phyloP scores from a whole-genome alignment of 108 stramenopile genomes.

The Skeletonema costatum region DNA sequence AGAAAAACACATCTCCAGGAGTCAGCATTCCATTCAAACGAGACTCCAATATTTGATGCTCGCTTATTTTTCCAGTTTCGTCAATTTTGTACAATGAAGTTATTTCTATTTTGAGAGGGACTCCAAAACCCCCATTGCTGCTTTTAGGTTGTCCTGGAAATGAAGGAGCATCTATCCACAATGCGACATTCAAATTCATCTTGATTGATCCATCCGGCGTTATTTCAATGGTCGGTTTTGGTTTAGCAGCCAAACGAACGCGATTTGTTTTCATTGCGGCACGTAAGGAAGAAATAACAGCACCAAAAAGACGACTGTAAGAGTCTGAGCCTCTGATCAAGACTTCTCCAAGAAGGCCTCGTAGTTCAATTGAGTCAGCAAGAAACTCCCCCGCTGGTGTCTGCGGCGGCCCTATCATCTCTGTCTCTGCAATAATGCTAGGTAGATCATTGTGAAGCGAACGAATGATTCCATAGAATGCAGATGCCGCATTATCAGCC shows the following conservation, averaged over 20 bases:
- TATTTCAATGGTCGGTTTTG: conserved; percentile 45
- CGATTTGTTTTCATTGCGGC: conserved; percentile 44
- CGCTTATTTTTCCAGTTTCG: conserved; percentile 50
- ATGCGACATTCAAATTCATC: conserved; percentile 41
- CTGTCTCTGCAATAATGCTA: conserved; percentile 15
- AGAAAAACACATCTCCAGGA: conserved; percentile 69
- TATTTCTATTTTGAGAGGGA: conserved; percentile 65
- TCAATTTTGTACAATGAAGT: conserved; percentile 65
- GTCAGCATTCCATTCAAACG: conserved; percentile 76
- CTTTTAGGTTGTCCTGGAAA: conserved; percentile 27
- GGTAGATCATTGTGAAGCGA: conserved; percentile 50
- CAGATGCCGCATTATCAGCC: conserved; percentile 56
- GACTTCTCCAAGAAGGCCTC: conserved; percentile 70
- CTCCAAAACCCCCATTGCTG: conserved; percentile 28
- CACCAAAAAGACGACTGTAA: conserved; percentile 55
- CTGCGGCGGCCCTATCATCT: background rate
- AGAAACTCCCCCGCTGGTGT: conserved; percentile 54
- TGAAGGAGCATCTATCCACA: conserved; percentile 43
- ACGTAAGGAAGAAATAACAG: conserved; percentile 47
- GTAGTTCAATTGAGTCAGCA: conserved; percentile 53
- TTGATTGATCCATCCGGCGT: conserved; percentile 46
- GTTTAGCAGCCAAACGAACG: conserved; percentile 43
- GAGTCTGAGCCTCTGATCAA: conserved; percentile 49
- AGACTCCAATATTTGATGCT: conserved; percentile 72
- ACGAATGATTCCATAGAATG: conserved; percentile 62